Conservation (phyloP, 2,329 filamentous ascomycete genomes). For the Aspergillus pseudoviridinutans region DNA sequence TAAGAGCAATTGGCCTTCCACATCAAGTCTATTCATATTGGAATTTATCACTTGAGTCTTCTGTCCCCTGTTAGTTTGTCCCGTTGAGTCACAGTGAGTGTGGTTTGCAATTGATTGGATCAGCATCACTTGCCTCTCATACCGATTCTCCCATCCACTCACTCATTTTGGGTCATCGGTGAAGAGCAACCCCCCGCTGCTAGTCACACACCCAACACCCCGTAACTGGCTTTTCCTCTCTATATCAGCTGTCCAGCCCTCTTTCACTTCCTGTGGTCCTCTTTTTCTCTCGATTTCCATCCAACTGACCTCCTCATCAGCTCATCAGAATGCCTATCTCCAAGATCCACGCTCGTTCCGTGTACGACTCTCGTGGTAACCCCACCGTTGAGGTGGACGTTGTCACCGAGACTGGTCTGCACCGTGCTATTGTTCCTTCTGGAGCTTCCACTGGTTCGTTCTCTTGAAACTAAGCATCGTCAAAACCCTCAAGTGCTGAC, state of each 20-base stretch:
- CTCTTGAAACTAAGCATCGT: background rate
- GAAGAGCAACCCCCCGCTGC: conserved; percentile 32
- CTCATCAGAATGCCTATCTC: conserved; percentile 73
- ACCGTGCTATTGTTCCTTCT: conserved; percentile 95
- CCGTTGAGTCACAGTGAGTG: conserved; percentile 1
- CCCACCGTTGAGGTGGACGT: conserved; percentile 98
- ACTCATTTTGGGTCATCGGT: conserved; percentile 40
- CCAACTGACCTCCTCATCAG: conserved; percentile 25
- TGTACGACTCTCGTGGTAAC: conserved; percentile 98
- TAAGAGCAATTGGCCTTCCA: background rate
- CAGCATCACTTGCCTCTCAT: conserved; percentile 14
- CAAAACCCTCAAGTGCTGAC: conserved; percentile 16
- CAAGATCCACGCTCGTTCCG: conserved; percentile 86
- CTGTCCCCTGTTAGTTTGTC: background rate
- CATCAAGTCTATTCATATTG: background rate
- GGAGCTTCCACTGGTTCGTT: conserved; percentile 86
- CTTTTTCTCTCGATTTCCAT: conserved; percentile 16
- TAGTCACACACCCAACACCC: conserved; percentile 25
- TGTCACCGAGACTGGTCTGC: conserved; percentile 91
- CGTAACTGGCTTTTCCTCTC: conserved; percentile 10
- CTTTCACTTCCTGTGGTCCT: conserved; percentile 8
- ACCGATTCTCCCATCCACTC: conserved; percentile 16
- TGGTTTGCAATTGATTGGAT: conserved; percentile 16
- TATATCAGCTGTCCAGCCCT: conserved; percentile 16
- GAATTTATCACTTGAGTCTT: background rate